Evolutionary conservation across 2,329 filamentous ascomycete species (phyloP).

Genomic region (Paecilomyces fulvus): DNA sequence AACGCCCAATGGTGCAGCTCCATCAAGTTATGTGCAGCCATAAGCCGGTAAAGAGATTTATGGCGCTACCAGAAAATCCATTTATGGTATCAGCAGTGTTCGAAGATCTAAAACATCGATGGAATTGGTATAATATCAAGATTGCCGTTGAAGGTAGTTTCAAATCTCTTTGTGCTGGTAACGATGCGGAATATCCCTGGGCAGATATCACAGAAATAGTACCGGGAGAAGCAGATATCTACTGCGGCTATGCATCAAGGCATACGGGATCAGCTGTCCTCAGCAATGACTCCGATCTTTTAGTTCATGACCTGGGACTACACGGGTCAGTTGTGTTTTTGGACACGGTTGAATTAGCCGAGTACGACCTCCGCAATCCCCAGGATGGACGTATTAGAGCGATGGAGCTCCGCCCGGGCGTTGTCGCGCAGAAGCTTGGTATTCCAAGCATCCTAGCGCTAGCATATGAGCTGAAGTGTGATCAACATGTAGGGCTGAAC

Average conservation of each 20-base stretch:
- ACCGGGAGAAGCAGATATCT: slow-evolving; percentile 76
- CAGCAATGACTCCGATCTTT: slow-evolving; percentile 80
- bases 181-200: slow-evolving; percentile 21
- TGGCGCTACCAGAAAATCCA: slow-evolving; percentile 44
- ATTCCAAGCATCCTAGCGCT: slow-evolving; percentile 25
- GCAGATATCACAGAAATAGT: slow-evolving; percentile 48
- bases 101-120: slow-evolving; percentile 54
- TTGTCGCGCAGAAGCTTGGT: slow-evolving; percentile 25
- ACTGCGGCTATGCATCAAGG: slow-evolving; percentile 61
- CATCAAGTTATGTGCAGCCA: slow-evolving; percentile 19
- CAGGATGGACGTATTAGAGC: slow-evolving; percentile 18
- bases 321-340: slow-evolving; percentile 60
- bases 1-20: slow-evolving; percentile 6
- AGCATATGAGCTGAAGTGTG: slow-evolving; percentile 31
- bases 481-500: slow-evolving; percentile 19
- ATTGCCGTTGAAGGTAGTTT: slow-evolving; percentile 7
- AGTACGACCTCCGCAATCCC: slow-evolving; percentile 7
- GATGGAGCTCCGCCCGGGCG: slow-evolving; percentile 29
- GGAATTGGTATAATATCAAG: slow-evolving; percentile 20
- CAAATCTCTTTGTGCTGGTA: slow-evolving; percentile 20
- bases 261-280: slow-evolving; percentile 52
- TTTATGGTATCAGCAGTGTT: slow-evolving; percentile 73
- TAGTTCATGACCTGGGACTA: slow-evolving; percentile 61
- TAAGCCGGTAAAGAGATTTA: slow-evolving; percentile 16
- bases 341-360: slow-evolving; percentile 47